phyloP scores from a whole-genome alignment of 352 stramenopile genomes.

The Phytophthora quininea region DNA sequence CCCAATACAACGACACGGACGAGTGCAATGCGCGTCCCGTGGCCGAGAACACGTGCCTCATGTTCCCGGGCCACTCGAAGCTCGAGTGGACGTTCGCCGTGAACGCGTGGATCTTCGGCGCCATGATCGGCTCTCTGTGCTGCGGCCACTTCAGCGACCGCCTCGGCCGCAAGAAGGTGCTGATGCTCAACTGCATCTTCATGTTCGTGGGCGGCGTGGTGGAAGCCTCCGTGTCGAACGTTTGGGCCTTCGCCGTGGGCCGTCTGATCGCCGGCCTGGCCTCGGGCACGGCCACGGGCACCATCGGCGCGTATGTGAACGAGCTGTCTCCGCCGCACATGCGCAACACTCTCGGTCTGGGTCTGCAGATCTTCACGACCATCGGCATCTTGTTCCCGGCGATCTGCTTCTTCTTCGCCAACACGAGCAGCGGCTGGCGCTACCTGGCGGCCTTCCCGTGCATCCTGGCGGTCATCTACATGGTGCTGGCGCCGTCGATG shows the following conservation, averaged over 20 bases:
- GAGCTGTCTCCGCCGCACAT: background rate
- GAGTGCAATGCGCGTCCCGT: background rate
- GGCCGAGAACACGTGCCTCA: background rate
- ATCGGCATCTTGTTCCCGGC: background rate
- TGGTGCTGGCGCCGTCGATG: background rate
- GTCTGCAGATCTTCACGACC: background rate
- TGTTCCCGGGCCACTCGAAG: background rate
- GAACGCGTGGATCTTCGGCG: background rate
- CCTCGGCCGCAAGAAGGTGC: constrained; percentile 20
- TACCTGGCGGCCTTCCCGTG: background rate
- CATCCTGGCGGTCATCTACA: background rate
- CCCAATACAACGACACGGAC: constrained; percentile 15
- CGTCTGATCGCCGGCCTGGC: constrained; percentile 34
- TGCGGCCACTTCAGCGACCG: constrained; percentile 33
- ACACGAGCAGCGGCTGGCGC: background rate
- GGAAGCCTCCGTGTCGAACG: constrained; percentile 21
- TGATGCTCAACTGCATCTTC: constrained; percentile 27
- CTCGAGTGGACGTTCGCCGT: background rate
- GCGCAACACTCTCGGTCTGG: background rate
- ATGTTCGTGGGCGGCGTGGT: constrained; percentile 44
- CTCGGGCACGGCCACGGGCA: constrained; percentile 21
- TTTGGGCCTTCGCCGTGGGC: constrained; percentile 22
- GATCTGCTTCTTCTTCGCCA: background rate
- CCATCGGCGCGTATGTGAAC: background rate
- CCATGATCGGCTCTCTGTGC: constrained; percentile 2